Percentiles rank a stretch among this genome's conserved stretches.
Evolutionary conservation across 1,139 yeast genomes (phyloP).

Genomic region (Suhomyces kunorum): DNA sequence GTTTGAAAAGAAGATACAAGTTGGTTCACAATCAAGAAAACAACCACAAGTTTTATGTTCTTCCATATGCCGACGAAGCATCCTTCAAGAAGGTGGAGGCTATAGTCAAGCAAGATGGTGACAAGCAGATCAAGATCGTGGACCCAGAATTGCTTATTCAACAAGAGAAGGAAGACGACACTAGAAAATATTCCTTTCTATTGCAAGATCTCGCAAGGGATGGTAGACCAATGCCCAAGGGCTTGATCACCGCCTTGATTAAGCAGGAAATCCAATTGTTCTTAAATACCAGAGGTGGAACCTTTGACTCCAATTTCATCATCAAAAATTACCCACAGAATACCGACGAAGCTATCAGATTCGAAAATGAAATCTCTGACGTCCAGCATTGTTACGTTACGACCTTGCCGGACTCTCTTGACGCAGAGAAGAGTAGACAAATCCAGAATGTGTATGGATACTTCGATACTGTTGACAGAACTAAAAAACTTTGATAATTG

Average conservation of each 20-base stretch:
- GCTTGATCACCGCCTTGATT: slow-evolving; percentile 58
- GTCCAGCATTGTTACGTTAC: slow-evolving; percentile 42
- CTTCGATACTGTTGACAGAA: slow-evolving; percentile 59
- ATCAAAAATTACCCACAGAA: slow-evolving; percentile 57
- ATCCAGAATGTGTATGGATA: slow-evolving; percentile 53
- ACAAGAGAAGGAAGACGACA: slow-evolving; percentile 42
- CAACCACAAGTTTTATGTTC: slow-evolving; percentile 41
- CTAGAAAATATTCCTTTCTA: slow-evolving; percentile 43
- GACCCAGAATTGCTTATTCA: slow-evolving; percentile 49
- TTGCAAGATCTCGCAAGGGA: slow-evolving; percentile 41
- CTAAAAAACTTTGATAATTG: slow-evolving; percentile 22
- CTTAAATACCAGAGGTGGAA: slow-evolving; percentile 44
- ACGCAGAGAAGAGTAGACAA: slow-evolving; percentile 32
- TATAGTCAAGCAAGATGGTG: slow-evolving; percentile 19
- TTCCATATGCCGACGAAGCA: slow-evolving; percentile 40
- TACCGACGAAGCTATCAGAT: slow-evolving; percentile 63
- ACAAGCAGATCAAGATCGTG: slow-evolving; percentile 45
- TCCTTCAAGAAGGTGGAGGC: slow-evolving; percentile 23
- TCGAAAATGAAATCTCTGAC: slow-evolving; percentile 56
- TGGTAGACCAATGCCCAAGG: slow-evolving; percentile 51
- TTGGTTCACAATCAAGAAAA: slow-evolving; percentile 35
- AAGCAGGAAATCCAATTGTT: slow-evolving; percentile 46
- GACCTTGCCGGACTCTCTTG: slow-evolving; percentile 21
- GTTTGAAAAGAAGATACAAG: slow-evolving; percentile 56
- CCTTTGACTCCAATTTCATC: slow-evolving; percentile 46